Percentiles rank a stretch among this genome's conserved stretches.
Conservation (phyloP, 768 basidiomycete species). For the Rhizopogon sp. region DNA sequence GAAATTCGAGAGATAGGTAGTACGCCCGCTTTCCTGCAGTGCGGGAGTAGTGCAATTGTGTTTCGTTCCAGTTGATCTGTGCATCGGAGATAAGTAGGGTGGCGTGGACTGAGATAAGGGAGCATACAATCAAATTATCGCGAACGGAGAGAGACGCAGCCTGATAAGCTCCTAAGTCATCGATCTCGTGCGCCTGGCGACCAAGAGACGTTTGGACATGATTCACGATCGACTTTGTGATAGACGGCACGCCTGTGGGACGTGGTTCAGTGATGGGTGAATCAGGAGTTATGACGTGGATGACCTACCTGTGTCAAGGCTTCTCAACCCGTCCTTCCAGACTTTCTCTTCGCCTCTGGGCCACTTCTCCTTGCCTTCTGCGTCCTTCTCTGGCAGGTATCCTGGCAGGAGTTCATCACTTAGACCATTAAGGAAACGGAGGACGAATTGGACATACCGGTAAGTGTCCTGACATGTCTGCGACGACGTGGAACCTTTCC, state of each 20-base stretch:
- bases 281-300: background rate
- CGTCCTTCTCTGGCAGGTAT: constrained; percentile 75
- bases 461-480: too few relatives aligned
- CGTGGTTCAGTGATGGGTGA: background rate
- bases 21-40: constrained; percentile 88
- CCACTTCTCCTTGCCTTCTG: constrained; percentile 78
- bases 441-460: too few relatives aligned
- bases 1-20: constrained; percentile 93
- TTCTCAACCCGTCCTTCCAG: constrained; percentile 64
- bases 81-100: background rate
- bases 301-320: constrained; percentile 48
- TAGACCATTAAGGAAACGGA: background rate
- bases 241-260: constrained; percentile 46
- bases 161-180: constrained; percentile 85
- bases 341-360: constrained; percentile 71
- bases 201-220: constrained; percentile 89
- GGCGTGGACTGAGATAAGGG: background rate
- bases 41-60: constrained; percentile 70
- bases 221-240: constrained; percentile 73
- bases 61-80: constrained; percentile 83
- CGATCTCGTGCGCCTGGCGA: constrained; percentile 86
- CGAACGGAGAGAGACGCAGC: constrained; percentile 84
- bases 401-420: constrained; percentile 38
- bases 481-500: too few relatives aligned
- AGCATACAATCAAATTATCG: constrained; percentile 76